Conservation (phyloP, 176 grass and related monocot genomes). For the Eleusine indica region DNA sequence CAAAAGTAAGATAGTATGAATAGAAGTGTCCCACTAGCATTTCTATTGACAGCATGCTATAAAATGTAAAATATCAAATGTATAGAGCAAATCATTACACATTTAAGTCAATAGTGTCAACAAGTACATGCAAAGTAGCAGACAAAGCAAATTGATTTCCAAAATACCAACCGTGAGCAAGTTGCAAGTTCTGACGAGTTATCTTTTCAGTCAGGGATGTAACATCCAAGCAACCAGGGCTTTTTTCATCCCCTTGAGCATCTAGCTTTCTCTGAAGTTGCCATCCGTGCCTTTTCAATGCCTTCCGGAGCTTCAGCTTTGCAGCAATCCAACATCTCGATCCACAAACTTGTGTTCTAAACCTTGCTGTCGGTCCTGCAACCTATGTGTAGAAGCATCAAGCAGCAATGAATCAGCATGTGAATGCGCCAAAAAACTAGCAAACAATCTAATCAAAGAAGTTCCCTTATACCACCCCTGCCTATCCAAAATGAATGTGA, state of each 20-base stretch:
- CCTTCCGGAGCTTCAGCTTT: constrained; percentile 54
- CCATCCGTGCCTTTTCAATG: constrained; percentile 52
- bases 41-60: constrained; percentile 1
- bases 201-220: constrained; percentile 15
- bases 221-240: constrained; percentile 27
- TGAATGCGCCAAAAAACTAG: neutral
- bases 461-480: neutral
- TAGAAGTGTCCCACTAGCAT: neutral
- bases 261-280: constrained; percentile 48
- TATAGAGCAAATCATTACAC: constrained; percentile 2
- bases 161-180: constrained; percentile 38
- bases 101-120: neutral
- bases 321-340: constrained; percentile 51
- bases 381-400: constrained; percentile 48
- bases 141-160: neutral
- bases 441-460: neutral
- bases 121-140: neutral
- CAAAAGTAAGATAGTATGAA: neutral
- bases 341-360: constrained; percentile 43
- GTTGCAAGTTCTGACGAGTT: constrained; percentile 16
- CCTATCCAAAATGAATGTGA: neutral
- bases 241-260: constrained; percentile 36
- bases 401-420: constrained; percentile 12
- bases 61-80: constrained; percentile 19
- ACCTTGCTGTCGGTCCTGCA: constrained; percentile 25